A percentile compares a stretch with the other conserved stretches of the same genome.
phyloP scores from a whole-genome alignment of 805 yeast genomes.

The Candida saitoana region DNA sequence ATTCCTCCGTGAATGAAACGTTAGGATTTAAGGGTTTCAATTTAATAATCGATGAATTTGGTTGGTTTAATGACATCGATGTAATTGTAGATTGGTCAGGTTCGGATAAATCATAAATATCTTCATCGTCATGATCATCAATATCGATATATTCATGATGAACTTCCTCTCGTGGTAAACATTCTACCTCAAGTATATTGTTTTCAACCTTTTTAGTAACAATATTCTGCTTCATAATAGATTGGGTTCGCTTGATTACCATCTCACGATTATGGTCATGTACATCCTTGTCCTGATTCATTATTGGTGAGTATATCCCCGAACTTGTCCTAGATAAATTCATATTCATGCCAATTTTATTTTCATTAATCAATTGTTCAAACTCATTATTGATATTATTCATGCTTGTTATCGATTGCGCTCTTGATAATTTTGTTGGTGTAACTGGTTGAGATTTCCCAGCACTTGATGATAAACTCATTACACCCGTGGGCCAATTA shows the following conservation, averaged over 20 bases:
- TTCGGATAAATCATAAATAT: background rate
- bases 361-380: constrained; percentile 1
- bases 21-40: constrained; percentile 24
- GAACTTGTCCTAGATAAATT: constrained; percentile 19
- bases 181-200: constrained; percentile 6
- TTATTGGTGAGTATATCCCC: constrained; percentile 20
- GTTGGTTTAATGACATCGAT: constrained; percentile 3
- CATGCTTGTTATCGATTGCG: constrained; percentile 34
- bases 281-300: constrained; percentile 17
- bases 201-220: background rate
- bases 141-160: constrained; percentile 1
- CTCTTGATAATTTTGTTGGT: constrained; percentile 23
- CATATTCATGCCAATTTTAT: background rate
- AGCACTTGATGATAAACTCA: constrained; percentile 3
- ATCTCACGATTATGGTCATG: constrained; percentile 16
- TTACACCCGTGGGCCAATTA: constrained; percentile 13
- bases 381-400: constrained; percentile 13
- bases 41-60: constrained; percentile 9
- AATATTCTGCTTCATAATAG: constrained; percentile 19
- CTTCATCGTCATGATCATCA: constrained; percentile 8
- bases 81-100: constrained; percentile 12
- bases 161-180: background rate
- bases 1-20: constrained; percentile 47
- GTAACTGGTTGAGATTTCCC: constrained; percentile 6
- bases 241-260: constrained; percentile 19